Evolutionary conservation across 2,329 filamentous ascomycete species (phyloP).

Genomic region (Thielaviopsis populi): DNA sequence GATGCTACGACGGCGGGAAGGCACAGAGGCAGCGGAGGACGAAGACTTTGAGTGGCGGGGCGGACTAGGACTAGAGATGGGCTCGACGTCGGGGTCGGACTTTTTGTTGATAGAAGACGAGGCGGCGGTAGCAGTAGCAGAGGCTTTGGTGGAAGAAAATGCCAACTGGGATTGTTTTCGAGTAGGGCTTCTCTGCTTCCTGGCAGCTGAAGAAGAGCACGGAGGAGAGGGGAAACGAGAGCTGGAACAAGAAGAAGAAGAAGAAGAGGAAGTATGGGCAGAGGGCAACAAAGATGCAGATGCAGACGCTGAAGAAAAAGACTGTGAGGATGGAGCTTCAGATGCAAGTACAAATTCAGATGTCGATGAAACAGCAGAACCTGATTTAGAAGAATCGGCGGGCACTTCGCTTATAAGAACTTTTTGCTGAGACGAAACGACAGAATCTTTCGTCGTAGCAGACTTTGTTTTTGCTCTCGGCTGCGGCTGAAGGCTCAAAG

Average conservation of each 20-base stretch:
- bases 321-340: neutral
- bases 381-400: neutral
- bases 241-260: neutral
- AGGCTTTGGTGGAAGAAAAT: slow-evolving; percentile 13
- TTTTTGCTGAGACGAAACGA: slow-evolving; percentile 8
- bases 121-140: neutral
- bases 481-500: neutral
- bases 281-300: neutral
- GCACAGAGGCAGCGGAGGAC: slow-evolving; percentile 3
- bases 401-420: slow-evolving; percentile 15
- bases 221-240: neutral
- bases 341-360: slow-evolving; percentile 2
- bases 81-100: neutral
- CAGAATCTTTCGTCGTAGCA: neutral
- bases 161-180: slow-evolving; percentile 12
- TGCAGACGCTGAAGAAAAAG: neutral
- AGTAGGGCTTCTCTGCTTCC: neutral
- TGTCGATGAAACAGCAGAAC: slow-evolving; percentile 7
- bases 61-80: neutral
- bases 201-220: neutral
- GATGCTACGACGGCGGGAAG: slow-evolving; percentile 10
- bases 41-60: neutral
- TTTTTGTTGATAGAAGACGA: neutral
- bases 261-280: neutral
- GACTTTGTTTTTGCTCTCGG: neutral